Evolutionary conservation across 2,329 filamentous ascomycete genomes (phyloP), one percentile per base, ranked within the genome.

Genomic region (Phialophora expanda): DNA sequence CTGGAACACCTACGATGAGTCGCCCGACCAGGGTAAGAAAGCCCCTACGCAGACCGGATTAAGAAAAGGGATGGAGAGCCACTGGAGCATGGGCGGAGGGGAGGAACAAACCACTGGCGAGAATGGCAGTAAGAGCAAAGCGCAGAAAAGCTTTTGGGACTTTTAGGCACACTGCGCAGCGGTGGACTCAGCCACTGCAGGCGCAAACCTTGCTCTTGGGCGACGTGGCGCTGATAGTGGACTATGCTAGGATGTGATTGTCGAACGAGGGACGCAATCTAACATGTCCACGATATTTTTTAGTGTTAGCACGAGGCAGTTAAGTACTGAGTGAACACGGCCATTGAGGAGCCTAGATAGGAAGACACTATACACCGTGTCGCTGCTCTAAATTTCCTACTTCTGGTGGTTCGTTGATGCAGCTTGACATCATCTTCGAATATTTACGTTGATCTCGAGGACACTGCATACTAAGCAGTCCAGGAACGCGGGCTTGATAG

Each of bases 1-100:
- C n/a, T 84, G 82, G 83, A 78, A 80, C 56, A 72, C 75, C 8
- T 77, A 77, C 55, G 80, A 81, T 56, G 73, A 76, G 34, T 74
- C 75, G 20, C 75, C 78, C 5, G 72, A 76, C 61, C 72, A 75
- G 7, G 70, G 69, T 53, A 73, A 75, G 59, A 71, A 68, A 50
- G 69, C 73, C 2, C 46, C 66, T 2, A 41, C 26, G 14, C 63
- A 68, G 24, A 28, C 20, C 48, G 57, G 60, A 30, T 50, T 65
- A 54, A 66, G 66, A 41, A 70, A 72, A 41, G 67, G 66, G 6
- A 61, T 68, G 57, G 67, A 71, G 75, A 61, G 78, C 77, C 73
- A 80, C 20, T 72, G 71, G 70, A 64, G 66, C 24, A 53, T 69
- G 20, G 71, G 65, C 41, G 67, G 50, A 22, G 67, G 68, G 22